These are phyloP conservation scores for Bimuria novae-zelandiae DNA, from an alignment of 2,329 filamentous ascomycete genomes.

Conservation along the genomic window DNA sequence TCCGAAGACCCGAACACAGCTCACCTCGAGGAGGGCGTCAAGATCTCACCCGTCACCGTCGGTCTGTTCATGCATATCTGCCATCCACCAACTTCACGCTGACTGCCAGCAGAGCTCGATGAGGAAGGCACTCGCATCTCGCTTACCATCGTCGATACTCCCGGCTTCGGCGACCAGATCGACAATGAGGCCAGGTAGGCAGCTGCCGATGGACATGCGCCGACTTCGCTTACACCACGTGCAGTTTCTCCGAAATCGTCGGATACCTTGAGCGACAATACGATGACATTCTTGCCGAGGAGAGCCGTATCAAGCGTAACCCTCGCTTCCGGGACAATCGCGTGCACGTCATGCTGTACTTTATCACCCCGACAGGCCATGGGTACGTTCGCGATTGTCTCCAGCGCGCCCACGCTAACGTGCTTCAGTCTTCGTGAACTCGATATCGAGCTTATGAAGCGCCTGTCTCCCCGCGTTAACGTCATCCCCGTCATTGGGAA, in stretches of 20 bases:
- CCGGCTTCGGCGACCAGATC: constrained; percentile 97
- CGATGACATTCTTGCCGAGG: constrained; percentile 97
- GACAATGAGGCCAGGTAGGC: constrained; percentile 95
- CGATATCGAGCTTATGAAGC: constrained; percentile 99
- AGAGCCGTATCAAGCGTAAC: constrained; percentile 99
- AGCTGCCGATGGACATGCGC: background rate
- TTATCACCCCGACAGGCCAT: constrained; percentile 97
- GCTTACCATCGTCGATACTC: constrained; percentile 96
- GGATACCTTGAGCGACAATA: constrained; percentile 99
- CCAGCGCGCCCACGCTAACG: constrained; percentile 21
- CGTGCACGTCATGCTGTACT: constrained; percentile 97
- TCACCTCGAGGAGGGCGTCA: constrained; percentile 93
- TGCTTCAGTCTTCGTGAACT: constrained; percentile 83
- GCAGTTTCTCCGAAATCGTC: constrained; percentile 96
- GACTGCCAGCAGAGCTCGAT: constrained; percentile 75
- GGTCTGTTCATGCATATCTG: constrained; percentile 61
- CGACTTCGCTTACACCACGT: constrained; percentile 19
- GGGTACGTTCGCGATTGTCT: constrained; percentile 61
- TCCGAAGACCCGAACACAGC: constrained; percentile 86
- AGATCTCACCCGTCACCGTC: constrained; percentile 98
- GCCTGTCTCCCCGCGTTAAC: constrained; percentile 95
- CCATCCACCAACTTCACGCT: constrained; percentile 10
- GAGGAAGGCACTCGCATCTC: constrained; percentile 98
- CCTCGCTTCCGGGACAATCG: constrained; percentile 99
- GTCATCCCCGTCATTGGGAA: constrained; percentile 99